Base-by-base conservation (phyloP, 31 red algal species). In the Asparagopsis taxiformis region DNA sequence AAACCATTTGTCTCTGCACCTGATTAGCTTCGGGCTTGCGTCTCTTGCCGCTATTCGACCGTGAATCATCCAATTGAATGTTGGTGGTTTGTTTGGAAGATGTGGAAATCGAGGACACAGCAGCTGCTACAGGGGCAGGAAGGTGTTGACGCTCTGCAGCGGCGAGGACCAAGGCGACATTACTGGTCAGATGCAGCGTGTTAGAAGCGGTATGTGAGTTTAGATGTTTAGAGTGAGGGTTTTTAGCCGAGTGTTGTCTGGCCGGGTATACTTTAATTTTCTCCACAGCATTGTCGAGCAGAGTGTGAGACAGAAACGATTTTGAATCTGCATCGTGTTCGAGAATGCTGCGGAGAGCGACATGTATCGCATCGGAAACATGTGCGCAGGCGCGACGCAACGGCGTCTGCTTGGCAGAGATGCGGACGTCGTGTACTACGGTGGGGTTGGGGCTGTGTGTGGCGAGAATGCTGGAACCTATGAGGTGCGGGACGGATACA, bases 131-230 rank as follows among this genome's bases (percentile, higher is more conserved):
- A 0, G 8, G 26, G 7, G 61, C 5, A 10, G 62, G 15, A 3
- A 31, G 19, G 21, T 23, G 31, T 11, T 31, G 62, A 29, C 83
- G 61, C 58, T 74, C 75, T 31, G 32, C 38, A 0, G 67, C 66
- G 3, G 86, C 86, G 22, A 90, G 26, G 0, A 68, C 68, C 5
- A 90, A 68, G 7, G 86, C 75, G 31, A 75, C 69, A 39, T 90
- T 90, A 54, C 80, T 58, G n/a, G 68, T 64, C 19, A 66, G 6
- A 20, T 30, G 8, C 30, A 9, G 17, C 60, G 9, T n/a, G 26
- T 29, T n/a, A n/a, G 16, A 64, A 9, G 30, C 6, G 3, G 22
- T 30, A 35, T 17, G 25, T 10, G 6, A 4, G 30, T 46, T 46
- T 46, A 9, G 9, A 9, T 3, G 5, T 32, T 7, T 17, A 9